Conservation (phyloP, 306 rosid species). For the Astragalus membranaceus region DNA sequence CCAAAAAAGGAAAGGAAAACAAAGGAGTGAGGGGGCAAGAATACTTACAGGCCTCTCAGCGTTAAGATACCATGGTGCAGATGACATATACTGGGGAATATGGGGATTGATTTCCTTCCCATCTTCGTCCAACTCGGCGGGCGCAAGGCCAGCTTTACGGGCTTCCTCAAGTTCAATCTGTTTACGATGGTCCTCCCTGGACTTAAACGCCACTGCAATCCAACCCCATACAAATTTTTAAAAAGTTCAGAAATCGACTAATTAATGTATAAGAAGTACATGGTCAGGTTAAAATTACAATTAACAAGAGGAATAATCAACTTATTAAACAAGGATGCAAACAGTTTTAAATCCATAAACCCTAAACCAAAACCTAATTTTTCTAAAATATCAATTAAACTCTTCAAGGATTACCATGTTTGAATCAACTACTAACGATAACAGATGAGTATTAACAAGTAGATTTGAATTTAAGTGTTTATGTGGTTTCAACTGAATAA, state of each 20-base stretch:
- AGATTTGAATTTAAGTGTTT: background rate
- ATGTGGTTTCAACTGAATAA: background rate
- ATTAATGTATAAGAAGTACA: background rate
- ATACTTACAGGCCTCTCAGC: constrained; percentile 16
- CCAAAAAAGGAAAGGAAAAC: background rate
- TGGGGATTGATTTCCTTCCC: constrained; percentile 22
- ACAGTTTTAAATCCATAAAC: background rate
- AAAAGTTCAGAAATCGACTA: background rate
- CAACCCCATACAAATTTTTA: background rate
- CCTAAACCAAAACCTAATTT: background rate
- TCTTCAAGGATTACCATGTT: background rate
- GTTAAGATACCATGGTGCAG: constrained; percentile 21
- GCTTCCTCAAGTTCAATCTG: constrained; percentile 19
- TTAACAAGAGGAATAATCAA: background rate
- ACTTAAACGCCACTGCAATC: constrained; percentile 10
- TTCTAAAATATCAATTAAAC: background rate
- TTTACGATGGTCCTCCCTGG: constrained; percentile 18
- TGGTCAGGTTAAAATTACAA: background rate
- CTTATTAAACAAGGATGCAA: background rate
- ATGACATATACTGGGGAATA: constrained; percentile 18
- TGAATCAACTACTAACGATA: background rate
- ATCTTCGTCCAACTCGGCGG: constrained; percentile 15
- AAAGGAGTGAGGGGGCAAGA: background rate
- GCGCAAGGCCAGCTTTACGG: constrained; percentile 14
- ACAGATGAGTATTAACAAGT: background rate